A percentile compares a stretch with the other conserved stretches of the same genome.
phyloP scores from a whole-genome alignment of 164 flowering plant species.

The Annona cherimola region DNA sequence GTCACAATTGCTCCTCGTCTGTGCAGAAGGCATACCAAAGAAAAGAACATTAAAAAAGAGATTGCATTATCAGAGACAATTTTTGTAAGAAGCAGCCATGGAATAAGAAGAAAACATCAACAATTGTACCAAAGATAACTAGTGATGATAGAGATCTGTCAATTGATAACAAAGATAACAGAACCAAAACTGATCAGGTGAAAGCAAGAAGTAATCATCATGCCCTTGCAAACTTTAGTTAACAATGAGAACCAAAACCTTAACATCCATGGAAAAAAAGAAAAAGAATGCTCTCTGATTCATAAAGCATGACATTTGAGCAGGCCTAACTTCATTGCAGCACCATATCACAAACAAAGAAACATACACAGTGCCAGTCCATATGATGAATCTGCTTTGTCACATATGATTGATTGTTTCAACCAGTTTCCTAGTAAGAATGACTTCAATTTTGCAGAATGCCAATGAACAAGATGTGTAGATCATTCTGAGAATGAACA shows the following conservation, averaged over 20 bases:
- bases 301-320: too few species aligned
- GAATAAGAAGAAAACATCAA: not conserved
- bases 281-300: too few species aligned
- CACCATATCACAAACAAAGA: too few species aligned
- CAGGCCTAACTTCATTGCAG: too few species aligned
- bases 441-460: too few species aligned
- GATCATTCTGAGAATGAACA: too few species aligned
- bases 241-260: not conserved
- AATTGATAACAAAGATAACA: not conserved
- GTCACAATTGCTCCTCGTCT: constrained; percentile 99
- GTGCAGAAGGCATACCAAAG: constrained; percentile 9
- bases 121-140: not conserved
- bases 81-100: not conserved
- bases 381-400: too few species aligned
- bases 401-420: too few species aligned
- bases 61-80: not conserved
- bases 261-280: not conserved
- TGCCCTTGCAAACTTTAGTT: not conserved
- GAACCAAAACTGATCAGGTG: not conserved
- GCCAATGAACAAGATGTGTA: too few species aligned
- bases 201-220: not conserved
- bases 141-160: not conserved
- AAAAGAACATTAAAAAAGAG: not conserved
- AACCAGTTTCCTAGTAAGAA: too few species aligned
- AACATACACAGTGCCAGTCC: too few species aligned